Evolutionary conservation across 2,329 filamentous ascomycete species (phyloP).

Genomic region (Hypoxylon sp.): DNA sequence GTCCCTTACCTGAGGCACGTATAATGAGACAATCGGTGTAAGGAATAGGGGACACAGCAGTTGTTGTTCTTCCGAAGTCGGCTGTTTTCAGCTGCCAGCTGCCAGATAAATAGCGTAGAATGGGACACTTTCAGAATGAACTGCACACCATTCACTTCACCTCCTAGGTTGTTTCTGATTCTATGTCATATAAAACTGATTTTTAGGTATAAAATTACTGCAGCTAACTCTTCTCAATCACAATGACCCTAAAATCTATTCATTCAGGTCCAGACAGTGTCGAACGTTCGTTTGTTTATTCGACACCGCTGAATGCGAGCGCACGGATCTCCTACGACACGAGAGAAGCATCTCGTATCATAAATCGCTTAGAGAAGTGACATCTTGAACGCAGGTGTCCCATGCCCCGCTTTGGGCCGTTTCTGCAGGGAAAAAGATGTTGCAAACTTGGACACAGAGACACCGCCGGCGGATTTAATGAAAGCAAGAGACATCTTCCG

Average conservation of each 20-base stretch:
- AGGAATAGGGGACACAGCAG: slow-evolving; percentile 4
- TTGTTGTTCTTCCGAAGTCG: slow-evolving; percentile 31
- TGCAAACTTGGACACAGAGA: neutral
- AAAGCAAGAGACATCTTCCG: slow-evolving; percentile 16
- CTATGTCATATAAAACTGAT: neutral
- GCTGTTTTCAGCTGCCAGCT: slow-evolving; percentile 35
- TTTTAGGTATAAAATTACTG: neutral
- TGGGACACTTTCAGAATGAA: neutral
- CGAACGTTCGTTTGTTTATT: neutral
- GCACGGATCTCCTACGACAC: neutral
- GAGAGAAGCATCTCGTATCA: neutral
- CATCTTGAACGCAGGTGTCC: neutral
- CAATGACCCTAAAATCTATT: neutral
- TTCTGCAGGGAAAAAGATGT: neutral
- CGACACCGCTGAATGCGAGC: neutral
- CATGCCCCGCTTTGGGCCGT: neutral
- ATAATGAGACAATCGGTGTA: slow-evolving; percentile 4
- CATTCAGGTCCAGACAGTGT: neutral
- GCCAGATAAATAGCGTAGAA: neutral
- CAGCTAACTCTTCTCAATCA: neutral
- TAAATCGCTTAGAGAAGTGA: neutral
- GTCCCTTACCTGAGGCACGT: slow-evolving; percentile 2
- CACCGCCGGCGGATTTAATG: slow-evolving; percentile 6
- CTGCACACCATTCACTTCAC: too few species aligned
- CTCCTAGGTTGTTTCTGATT: neutral